A percentile compares a stretch with the other conserved stretches of the same genome.
These are phyloP conservation scores for Neurospora sp. DNA, from an alignment of 495 filamentous ascomycete species.

Conservation along the genomic window DNA sequence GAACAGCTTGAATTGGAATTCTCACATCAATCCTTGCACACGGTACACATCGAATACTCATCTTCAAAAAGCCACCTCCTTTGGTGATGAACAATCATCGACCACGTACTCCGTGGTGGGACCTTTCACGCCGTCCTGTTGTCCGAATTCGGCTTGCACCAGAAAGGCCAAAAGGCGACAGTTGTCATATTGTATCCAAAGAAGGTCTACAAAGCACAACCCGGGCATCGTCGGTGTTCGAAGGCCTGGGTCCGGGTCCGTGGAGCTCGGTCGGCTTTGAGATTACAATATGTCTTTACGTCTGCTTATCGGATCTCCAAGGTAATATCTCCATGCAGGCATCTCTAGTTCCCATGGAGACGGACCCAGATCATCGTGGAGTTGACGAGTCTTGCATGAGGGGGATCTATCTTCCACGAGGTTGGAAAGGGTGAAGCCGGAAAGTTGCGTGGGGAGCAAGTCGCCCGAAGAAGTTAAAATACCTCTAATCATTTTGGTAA, in stretches of 20 bases:
- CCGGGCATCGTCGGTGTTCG: background rate
- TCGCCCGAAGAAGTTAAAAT: background rate
- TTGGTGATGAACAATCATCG: background rate
- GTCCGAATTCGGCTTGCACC: background rate
- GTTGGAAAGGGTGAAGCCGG: background rate
- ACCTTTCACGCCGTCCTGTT: background rate
- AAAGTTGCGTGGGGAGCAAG: background rate
- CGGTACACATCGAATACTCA: background rate
- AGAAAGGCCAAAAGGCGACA: background rate
- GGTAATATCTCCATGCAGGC: background rate
- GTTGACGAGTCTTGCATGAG: background rate
- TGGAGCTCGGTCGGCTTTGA: background rate
- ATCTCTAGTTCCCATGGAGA: background rate
- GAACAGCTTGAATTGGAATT: background rate
- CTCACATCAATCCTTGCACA: background rate
- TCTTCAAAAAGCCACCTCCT: background rate
- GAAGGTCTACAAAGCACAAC: background rate
- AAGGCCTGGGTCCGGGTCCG: background rate
- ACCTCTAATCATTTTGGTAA: background rate
- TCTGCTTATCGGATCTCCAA: background rate
- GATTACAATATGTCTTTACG: background rate
- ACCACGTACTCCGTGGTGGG: background rate
- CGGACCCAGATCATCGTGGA: background rate
- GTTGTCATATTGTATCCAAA: background rate
- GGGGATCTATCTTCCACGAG: background rate